Conservation (phyloP, 306 rosid genomes). For the Medicago arabica region DNA sequence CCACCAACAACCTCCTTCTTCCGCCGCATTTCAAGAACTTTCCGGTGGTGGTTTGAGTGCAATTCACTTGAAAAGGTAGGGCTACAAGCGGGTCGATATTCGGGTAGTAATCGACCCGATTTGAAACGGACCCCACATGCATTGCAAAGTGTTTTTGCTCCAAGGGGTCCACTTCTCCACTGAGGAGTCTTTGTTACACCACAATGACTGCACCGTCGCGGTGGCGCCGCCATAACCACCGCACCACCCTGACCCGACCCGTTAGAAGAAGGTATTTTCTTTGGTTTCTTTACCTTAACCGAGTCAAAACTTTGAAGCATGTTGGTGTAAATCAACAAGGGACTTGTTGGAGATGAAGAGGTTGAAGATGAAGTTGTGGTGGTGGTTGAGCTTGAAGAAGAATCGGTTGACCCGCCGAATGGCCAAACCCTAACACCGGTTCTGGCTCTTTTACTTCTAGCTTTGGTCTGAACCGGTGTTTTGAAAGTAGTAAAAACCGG, state of each 20-base stretch:
- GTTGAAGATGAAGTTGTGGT: constrained; percentile 58
- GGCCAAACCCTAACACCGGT: constrained; percentile 84
- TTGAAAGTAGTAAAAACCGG: constrained; percentile 50
- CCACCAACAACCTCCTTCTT: constrained; percentile 57
- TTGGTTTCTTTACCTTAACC: constrained; percentile 48
- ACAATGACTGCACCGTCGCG: constrained; percentile 90
- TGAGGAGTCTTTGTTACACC: constrained; percentile 98
- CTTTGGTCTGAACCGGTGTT: constrained; percentile 77
- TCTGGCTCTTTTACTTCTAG: constrained; percentile 78
- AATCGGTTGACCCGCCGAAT: constrained; percentile 58
- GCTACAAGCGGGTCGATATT: constrained; percentile 96
- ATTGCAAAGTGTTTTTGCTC: constrained; percentile 85
- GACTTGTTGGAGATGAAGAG: constrained; percentile 54
- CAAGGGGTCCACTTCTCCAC: constrained; percentile 94
- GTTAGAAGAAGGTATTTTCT: constrained; percentile 38
- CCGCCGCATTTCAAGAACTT: constrained; percentile 95
- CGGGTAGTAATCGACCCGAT: constrained; percentile 93
- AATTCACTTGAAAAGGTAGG: constrained; percentile 82
- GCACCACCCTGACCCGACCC: constrained; percentile 17
- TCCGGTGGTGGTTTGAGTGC: constrained; percentile 97
- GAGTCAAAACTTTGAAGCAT: constrained; percentile 39
- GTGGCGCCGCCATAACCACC: constrained; percentile 30
- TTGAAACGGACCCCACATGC: constrained; percentile 93
- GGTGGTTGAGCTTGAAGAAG: constrained; percentile 62
- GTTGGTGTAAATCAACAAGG: constrained; percentile 52